Conservation (phyloP, 1,139 yeast species). For the Eremothecium coryli region DNA sequence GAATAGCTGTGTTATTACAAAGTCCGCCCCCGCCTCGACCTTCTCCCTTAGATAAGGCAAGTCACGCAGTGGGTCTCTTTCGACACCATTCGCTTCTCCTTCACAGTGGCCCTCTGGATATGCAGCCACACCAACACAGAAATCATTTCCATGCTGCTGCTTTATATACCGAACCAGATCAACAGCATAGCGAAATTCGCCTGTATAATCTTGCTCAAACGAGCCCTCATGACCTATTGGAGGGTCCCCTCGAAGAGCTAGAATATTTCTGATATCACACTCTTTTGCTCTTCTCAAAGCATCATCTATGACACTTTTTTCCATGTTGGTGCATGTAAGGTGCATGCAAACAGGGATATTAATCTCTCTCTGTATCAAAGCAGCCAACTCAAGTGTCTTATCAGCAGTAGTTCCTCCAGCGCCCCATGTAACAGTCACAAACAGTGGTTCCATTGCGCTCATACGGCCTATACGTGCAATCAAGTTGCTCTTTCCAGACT, state of each 20-base stretch:
- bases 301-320: constrained; percentile 61
- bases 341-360: constrained; percentile 87
- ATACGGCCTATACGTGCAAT: constrained; percentile 80
- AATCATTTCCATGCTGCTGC: constrained; percentile 57
- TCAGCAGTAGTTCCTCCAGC: constrained; percentile 94
- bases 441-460: constrained; percentile 73
- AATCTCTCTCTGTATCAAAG: constrained; percentile 63
- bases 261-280: constrained; percentile 72
- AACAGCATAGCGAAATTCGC: constrained; percentile 60
- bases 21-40: constrained; percentile 90
- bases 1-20: constrained; percentile 81
- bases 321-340: constrained; percentile 92
- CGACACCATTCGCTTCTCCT: constrained; percentile 55
- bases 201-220: constrained; percentile 12
- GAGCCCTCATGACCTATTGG: constrained; percentile 54
- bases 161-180: constrained; percentile 78
- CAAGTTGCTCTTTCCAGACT: constrained; percentile 73
- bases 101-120: constrained; percentile 93
- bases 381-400: constrained; percentile 76
- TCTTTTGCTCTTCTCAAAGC: constrained; percentile 67
- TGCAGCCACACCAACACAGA: constrained; percentile 87
- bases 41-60: constrained; percentile 72
- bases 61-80: constrained; percentile 57
- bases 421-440: constrained; percentile 96
- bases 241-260: constrained; percentile 94